phyloP scores from a whole-genome alignment of 2,329 filamentous ascomycete genomes.

The Colletotrichum orbiculare region DNA sequence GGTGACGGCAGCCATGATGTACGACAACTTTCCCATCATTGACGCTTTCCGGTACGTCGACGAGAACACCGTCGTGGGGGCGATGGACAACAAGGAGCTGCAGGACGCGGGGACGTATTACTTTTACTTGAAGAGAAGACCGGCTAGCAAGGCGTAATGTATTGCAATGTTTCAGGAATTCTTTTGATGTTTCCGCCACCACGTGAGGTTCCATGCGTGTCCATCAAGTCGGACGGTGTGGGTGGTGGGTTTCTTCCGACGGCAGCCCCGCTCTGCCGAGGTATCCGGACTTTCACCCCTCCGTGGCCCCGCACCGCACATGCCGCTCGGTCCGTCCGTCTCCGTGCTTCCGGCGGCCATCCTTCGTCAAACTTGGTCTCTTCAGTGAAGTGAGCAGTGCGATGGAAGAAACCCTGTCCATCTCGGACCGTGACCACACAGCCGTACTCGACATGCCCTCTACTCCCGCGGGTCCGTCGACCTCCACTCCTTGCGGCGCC shows the following conservation, averaged over 20 bases:
- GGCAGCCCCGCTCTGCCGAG: not conserved
- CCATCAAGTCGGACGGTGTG: too few species aligned
- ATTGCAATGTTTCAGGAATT: too few species aligned
- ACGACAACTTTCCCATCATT: constrained; percentile 45
- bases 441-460: not conserved
- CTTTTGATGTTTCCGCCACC: too few species aligned
- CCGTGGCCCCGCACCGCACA: constrained; percentile 11
- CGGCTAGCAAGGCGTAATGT: not conserved
- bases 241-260: too few species aligned
- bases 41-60: constrained; percentile 44
- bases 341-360: constrained; percentile 1
- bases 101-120: constrained; percentile 39
- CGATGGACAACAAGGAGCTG: constrained; percentile 41
- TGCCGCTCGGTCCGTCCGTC: constrained; percentile 3
- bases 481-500: not conserved
- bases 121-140: constrained; percentile 40
- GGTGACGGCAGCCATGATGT: constrained; percentile 44
- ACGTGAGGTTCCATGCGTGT: too few species aligned
- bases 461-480: constrained; percentile 5
- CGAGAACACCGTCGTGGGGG: constrained; percentile 41
- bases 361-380: not conserved
- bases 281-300: not conserved
- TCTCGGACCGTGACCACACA: not conserved
- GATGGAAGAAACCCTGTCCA: not conserved
- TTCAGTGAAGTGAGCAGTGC: not conserved